Evolutionary conservation across 108 stramenopile species (phyloP), one percentile per base, ranked within the genome.

Genomic region (Licmophora abbreviata): DNA sequence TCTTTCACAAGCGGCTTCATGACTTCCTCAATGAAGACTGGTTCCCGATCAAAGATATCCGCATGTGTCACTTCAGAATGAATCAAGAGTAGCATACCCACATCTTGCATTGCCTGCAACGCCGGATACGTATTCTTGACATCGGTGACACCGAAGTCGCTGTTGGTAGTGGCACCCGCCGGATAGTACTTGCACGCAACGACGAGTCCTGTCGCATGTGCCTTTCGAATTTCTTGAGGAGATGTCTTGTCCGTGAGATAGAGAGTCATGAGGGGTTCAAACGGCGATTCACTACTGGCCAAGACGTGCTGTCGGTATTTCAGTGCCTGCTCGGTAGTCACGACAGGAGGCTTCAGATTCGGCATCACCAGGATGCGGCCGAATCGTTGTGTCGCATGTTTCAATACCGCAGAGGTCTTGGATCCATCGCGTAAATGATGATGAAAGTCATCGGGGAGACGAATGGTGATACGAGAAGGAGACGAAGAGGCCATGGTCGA

Each of bases 91-190:
- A 93, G 74, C 95, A 99, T 89, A 28, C 95, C 92, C 6, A 79
- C 51, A 54, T 95, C 79, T 28, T 73, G 78, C 97, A 99, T 97
- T 28, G 56, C 81, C 33, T 80, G 59, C 36, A 99, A 63, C 21
- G 86, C 90, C 5, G 93, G 85, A 59, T 81, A 81, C 2, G 81
- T 52, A 25, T 84, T 88, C 49, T 80, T 75, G 4, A 97, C 64
- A 51, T 96, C 81, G 6, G 92, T 93, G 10, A 99, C 99, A 7
- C 99, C 99, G 11, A 70, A 78, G 52, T 92, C 94, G 2, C 85
- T 89, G 60, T 99, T 98, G 44, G 99, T 99, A 0, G 99, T 99
- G 4, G 99, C 99, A 27, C 99, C 98, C 14, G 97, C 96, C 3
- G 99, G 99, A 68, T 99, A 99, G 44, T 93, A 94, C 66, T 99